Conservation (phyloP, 495 filamentous ascomycete genomes). For the Neurospora sp. region DNA sequence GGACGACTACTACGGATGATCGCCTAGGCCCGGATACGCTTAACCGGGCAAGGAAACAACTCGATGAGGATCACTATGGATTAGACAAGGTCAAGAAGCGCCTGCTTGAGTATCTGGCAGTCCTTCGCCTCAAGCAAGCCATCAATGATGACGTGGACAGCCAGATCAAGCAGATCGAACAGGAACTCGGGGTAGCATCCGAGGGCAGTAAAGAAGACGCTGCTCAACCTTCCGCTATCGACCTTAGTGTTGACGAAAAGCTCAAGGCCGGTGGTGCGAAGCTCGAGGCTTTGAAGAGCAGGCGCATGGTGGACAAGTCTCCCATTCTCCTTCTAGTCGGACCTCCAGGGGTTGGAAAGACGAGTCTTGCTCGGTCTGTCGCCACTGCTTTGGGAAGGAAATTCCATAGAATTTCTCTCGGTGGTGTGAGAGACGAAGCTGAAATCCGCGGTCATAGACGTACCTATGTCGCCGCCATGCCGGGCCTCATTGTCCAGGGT, state of each 20-base stretch:
- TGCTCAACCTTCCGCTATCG: constrained; percentile 1
- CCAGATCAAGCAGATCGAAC: constrained; percentile 57
- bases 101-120: constrained; percentile 88
- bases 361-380: constrained; percentile 86
- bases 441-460: constrained; percentile 93
- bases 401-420: constrained; percentile 95
- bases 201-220: constrained; percentile 10
- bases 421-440: constrained; percentile 91
- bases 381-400: constrained; percentile 86
- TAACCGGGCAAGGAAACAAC: constrained; percentile 68
- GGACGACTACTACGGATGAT: constrained; percentile 79
- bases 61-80: constrained; percentile 95
- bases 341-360: constrained; percentile 94
- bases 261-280: constrained; percentile 44
- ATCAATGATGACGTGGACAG: constrained; percentile 70
- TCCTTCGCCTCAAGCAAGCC: constrained; percentile 85
- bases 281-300: constrained; percentile 58
- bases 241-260: constrained; percentile 29
- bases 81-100: constrained; percentile 97
- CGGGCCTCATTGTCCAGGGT: constrained; percentile 86
- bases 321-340: constrained; percentile 91
- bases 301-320: constrained; percentile 82
- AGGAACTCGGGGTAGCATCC: constrained; percentile 39
- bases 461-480: constrained; percentile 98
- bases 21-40: constrained; percentile 76